Base-by-base conservation (phyloP, 768 basidiomycete species). In the Xerocomellus dryophilus region DNA sequence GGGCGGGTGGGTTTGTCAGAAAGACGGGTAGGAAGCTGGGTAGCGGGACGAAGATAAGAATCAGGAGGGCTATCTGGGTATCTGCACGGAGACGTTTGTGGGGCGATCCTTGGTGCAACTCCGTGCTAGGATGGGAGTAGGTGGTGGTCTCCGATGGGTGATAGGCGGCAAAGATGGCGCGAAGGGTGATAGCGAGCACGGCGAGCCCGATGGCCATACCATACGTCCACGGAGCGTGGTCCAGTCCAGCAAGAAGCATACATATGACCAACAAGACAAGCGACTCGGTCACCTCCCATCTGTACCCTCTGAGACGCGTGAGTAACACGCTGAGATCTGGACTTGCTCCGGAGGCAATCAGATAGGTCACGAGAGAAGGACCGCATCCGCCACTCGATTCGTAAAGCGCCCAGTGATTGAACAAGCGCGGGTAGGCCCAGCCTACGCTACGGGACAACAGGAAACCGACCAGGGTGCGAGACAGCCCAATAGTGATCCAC, bases 201-300 rank as follows among this genome's bases (percentile, higher is more conserved):
- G 67, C 68, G 14, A 65, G 60, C 12, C 69, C 43, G 14, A 71
- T 41, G 2, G 70, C 67, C 21, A 66, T 48, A 2, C 61, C 59
- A 40, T 77, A 77, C 21, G 74, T 76, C 74, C 75, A 78, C 9
- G 74, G 74, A 6, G 71, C 65, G 14, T 66, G 48, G 38, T 76
- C 76, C 20, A 76, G 53, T 58, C 48, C 64, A 34, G 51, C 36
- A 10, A 69, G 50, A 6, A 59, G 43, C n/a, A 21, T 23, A 14
- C 54, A 61, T 18, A 53, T 10, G 40, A 41, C 31, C 41, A 66
- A 34, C 20, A 61, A 38, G 7, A 35, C 14, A 15, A 63, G 20
- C 9, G 43, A 46, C 10, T 69, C 60, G 11, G 55, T 51, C 11
- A 32, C 51, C 35, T 67, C 61, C 58, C 58, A 57, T 40, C 42